Evolutionary conservation across 1,139 yeast species (phyloP).

Genomic region (Diutina scorzettiae): DNA sequence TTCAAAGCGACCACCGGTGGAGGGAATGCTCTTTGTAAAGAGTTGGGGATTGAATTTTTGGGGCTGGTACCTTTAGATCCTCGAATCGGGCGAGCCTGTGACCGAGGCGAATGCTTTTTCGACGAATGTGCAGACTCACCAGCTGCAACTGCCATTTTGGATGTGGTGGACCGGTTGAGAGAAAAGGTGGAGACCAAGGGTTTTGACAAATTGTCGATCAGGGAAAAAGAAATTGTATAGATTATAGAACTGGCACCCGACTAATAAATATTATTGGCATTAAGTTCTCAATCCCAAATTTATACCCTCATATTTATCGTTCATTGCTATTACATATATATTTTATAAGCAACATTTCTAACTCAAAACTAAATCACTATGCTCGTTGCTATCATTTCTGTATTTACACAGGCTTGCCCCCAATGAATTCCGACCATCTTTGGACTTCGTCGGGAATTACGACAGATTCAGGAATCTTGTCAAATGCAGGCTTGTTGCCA

Average conservation of each 20-base stretch:
- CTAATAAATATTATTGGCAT: too few relatives aligned
- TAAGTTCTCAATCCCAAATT: too few relatives aligned
- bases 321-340: too few relatives aligned
- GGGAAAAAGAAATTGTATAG: too few relatives aligned
- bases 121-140: conserved; percentile 87
- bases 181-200: conserved; percentile 37
- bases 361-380: background rate
- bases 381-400: background rate
- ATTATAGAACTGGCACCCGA: too few relatives aligned
- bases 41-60: conserved; percentile 60
- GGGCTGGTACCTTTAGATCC: conserved; percentile 97
- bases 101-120: conserved; percentile 74
- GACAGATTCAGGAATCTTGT: conserved; percentile 31
- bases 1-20: conserved; percentile 97
- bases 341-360: too few relatives aligned
- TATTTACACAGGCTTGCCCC: conserved; percentile 67
- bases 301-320: too few relatives aligned
- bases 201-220: too few relatives aligned
- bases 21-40: conserved; percentile 73
- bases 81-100: conserved; percentile 82
- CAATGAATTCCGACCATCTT: conserved; percentile 95
- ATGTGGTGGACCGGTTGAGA: conserved; percentile 60
- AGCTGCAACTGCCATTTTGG: conserved; percentile 75
- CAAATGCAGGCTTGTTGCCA: conserved; percentile 37
- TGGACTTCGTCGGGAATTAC: conserved; percentile 72